These are phyloP conservation scores for Ustilago hordei DNA, from an alignment of 1,284 basidiomycete species.

Conservation along the genomic window DNA sequence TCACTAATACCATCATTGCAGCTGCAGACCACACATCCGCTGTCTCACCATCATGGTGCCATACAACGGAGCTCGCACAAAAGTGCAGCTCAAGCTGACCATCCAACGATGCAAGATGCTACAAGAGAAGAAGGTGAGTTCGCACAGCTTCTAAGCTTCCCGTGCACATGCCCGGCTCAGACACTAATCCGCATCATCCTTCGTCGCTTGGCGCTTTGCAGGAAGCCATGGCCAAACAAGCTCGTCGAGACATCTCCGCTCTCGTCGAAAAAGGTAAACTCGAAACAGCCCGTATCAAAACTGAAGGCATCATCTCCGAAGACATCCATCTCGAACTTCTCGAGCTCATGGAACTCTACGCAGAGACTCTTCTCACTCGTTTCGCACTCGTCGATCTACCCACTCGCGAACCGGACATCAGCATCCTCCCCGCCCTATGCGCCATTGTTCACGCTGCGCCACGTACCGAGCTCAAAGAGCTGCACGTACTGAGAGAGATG, in stretches of 20 bases:
- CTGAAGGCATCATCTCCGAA: constrained; percentile 84
- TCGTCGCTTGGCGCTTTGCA: constrained; percentile 2
- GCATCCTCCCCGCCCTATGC: constrained; percentile 78
- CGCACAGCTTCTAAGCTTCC: neutral
- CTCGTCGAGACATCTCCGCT: constrained; percentile 81
- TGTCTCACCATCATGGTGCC: constrained; percentile 45
- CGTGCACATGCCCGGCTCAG: neutral
- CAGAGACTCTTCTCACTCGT: constrained; percentile 89
- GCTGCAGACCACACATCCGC: neutral
- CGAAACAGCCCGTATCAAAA: constrained; percentile 85
- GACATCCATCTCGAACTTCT: constrained; percentile 74
- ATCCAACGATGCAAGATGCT: constrained; percentile 89
- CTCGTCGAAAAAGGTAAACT: constrained; percentile 82
- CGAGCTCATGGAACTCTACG: constrained; percentile 92
- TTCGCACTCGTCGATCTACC: constrained; percentile 89
- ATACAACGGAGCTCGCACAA: constrained; percentile 61
- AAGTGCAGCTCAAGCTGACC: constrained; percentile 77
- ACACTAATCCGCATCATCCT: constrained; percentile 1
- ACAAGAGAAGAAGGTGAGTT: constrained; percentile 82
- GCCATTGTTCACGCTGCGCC: constrained; percentile 90
- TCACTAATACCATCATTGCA: constrained; percentile 6
- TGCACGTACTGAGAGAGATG: constrained; percentile 89
- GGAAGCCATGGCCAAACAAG: constrained; percentile 86
- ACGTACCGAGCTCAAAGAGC: constrained; percentile 79
- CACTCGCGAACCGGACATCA: constrained; percentile 83